Base-by-base conservation (phyloP, 768 basidiomycete species). In the Amanita fuliginea region DNA sequence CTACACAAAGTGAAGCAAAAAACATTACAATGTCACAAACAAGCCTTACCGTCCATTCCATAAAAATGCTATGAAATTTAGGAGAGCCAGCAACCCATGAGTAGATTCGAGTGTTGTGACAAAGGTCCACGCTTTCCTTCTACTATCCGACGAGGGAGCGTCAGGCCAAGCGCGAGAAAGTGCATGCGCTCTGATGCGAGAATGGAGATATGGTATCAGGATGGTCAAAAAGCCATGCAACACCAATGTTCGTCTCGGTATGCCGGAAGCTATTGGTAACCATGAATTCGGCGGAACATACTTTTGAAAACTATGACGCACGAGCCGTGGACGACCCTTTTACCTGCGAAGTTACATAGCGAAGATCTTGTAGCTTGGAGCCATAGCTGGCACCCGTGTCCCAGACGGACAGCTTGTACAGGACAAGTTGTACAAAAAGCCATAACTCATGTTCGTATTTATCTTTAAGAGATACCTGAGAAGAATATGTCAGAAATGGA, bases 141-240 rank as follows among this genome's bases (percentile, higher is more conserved):
- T 74, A 54, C 69, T 69, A 64, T 93, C 87, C 39, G 78, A 81
- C 24, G 83, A 79, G 2, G 93, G 93, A 3, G 86, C 78, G 61
- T 96, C 93, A 1, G 92, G 91, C 93, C 93, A 96, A 37, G 92
- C 81, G 54, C 71, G 71, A 1, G 89, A 89, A 18, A 96, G 70
- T 1, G 90, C 91, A 61, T 86, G 73, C 2, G 73, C 60, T 33
- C 88, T 78, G 42, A 94, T 57, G 43, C 87, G 85, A 35, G 73
- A 74, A 60, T 91, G 81, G 4, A 92, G 51, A 60, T 96, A 96
- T 1, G 89, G 88, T 1, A 85, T 59, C 35, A 92, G 55, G 32
- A 92, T 72, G 0, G 89, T 89, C 45, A 94, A 64, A 7, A 75
- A 55, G 21, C 82, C 80, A 56, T 96, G 91, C 2, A 82, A 56